These are phyloP conservation scores for Tetrapisispora namnaoensis DNA, from an alignment of 805 yeast genomes.

Conservation along the genomic window DNA sequence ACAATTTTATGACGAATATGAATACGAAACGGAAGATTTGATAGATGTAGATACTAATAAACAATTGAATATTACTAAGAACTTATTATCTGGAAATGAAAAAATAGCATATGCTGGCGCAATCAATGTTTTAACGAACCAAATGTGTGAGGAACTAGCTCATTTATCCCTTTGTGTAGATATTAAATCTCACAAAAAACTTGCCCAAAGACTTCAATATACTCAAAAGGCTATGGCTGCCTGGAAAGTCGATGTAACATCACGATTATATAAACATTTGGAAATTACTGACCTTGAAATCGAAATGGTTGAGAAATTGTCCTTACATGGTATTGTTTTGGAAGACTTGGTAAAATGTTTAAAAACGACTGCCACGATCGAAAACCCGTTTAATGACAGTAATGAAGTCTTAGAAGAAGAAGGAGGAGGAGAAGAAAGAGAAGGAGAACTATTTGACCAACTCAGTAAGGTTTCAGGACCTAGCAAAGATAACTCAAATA, in stretches of 20 bases:
- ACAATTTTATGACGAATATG: slow-evolving; percentile 32
- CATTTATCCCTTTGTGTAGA: slow-evolving; percentile 42
- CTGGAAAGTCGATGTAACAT: slow-evolving; percentile 72
- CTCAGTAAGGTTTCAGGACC: too few relatives aligned
- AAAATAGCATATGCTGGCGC: slow-evolving; percentile 88
- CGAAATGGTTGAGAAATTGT: slow-evolving; percentile 75
- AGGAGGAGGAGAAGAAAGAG: neutral
- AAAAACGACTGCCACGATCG: slow-evolving; percentile 39
- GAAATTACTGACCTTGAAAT: slow-evolving; percentile 70
- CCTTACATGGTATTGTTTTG: slow-evolving; percentile 73
- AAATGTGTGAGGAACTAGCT: slow-evolving; percentile 76
- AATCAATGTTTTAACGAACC: slow-evolving; percentile 62
- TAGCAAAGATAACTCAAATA: neutral
- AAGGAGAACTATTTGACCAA: too few relatives aligned
- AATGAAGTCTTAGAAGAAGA: neutral
- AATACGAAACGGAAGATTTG: slow-evolving; percentile 27
- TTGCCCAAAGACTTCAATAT: slow-evolving; percentile 49
- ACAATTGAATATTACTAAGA: slow-evolving; percentile 71
- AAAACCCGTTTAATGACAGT: slow-evolving; percentile 37
- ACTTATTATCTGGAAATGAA: slow-evolving; percentile 72
- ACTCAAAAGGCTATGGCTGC: slow-evolving; percentile 72
- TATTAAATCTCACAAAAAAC: slow-evolving; percentile 35
- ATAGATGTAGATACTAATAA: slow-evolving; percentile 30
- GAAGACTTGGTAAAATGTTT: slow-evolving; percentile 60
- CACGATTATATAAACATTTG: slow-evolving; percentile 68